phyloP scores from a whole-genome alignment of 805 yeast species.

The Candida maesae region DNA sequence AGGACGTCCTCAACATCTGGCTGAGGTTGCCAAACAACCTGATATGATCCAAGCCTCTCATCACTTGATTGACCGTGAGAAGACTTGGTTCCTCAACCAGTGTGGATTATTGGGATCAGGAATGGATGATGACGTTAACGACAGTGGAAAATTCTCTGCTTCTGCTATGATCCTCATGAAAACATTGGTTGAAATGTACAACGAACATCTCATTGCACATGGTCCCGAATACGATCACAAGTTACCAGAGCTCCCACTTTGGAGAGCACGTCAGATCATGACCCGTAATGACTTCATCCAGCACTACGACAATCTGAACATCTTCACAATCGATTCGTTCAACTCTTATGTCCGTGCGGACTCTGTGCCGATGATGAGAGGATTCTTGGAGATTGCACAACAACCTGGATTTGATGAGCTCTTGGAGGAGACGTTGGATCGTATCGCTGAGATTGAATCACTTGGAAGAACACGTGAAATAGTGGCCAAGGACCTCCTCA shows the following conservation, averaged over 20 bases:
- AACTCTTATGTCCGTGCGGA: conserved; percentile 73
- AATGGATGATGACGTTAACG: conserved; percentile 91
- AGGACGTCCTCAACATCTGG: conserved; percentile 79
- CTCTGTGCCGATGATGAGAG: conserved; percentile 86
- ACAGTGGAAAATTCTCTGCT: conserved; percentile 69
- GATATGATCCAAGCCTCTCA: conserved; percentile 62
- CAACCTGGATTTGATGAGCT: conserved; percentile 69
- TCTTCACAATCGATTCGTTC: conserved; percentile 70
- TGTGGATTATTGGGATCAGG: conserved; percentile 72
- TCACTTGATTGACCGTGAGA: conserved; percentile 69
- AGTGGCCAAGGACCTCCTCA: conserved; percentile 62
- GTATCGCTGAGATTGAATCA: conserved; percentile 74
- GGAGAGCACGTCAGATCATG: conserved; percentile 85
- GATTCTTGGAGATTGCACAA: conserved; percentile 71
- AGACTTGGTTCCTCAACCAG: conserved; percentile 81
- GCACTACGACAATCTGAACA: conserved; percentile 66
- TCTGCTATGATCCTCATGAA: conserved; percentile 71
- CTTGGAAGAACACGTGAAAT: conserved; percentile 75
- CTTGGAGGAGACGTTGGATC: conserved; percentile 56
- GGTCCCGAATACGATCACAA: conserved; percentile 37
- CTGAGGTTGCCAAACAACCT: conserved; percentile 59
- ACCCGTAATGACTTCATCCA: conserved; percentile 80
- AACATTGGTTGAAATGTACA: conserved; percentile 59
- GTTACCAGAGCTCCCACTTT: conserved; percentile 71
- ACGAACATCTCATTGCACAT: conserved; percentile 30